Evolutionary conservation across 768 basidiomycete species (phyloP).

Genomic region (Pleurotus salmoneostramineus): DNA sequence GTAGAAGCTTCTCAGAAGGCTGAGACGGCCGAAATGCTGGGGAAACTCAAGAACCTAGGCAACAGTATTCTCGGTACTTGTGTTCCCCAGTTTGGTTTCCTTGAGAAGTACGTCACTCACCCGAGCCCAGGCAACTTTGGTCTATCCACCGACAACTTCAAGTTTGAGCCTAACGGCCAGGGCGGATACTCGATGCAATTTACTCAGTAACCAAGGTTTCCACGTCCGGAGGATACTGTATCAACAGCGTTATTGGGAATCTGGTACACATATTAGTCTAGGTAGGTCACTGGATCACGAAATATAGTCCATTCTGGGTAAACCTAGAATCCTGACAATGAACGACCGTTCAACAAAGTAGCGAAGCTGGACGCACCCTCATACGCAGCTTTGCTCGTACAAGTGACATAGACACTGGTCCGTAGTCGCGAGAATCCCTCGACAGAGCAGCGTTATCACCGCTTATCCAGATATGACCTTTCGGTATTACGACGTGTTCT

Average conservation of each 20-base stretch:
- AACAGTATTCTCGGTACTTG: constrained; percentile 77
- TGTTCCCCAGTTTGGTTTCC: constrained; percentile 11
- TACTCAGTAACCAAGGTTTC: constrained; percentile 32
- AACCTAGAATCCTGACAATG: constrained; percentile 23
- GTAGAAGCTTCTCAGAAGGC: constrained; percentile 74
- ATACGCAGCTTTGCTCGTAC: constrained; percentile 66
- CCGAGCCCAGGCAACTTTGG: constrained; percentile 76
- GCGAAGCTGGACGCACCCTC: constrained; percentile 40
- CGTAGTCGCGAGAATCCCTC: constrained; percentile 89
- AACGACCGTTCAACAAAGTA: constrained; percentile 3
- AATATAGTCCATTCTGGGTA: constrained; percentile 44
- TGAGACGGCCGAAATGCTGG: constrained; percentile 90
- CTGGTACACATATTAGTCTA: constrained; percentile 22
- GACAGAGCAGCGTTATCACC: constrained; percentile 87
- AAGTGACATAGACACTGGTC: constrained; percentile 82
- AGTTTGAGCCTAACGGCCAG: constrained; percentile 89
- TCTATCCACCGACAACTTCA: constrained; percentile 93
- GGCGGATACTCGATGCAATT: constrained; percentile 98
- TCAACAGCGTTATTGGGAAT: neutral
- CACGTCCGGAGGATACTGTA: neutral
- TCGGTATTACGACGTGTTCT: constrained; percentile 76
- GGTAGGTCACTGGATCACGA: constrained; percentile 34
- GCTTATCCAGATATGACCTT: constrained; percentile 84
- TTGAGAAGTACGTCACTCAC: neutral
- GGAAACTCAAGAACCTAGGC: constrained; percentile 88